These are phyloP conservation scores for Blastobotrys buckinghamii DNA, from an alignment of 1,139 yeast genomes.

Conservation along the genomic window DNA sequence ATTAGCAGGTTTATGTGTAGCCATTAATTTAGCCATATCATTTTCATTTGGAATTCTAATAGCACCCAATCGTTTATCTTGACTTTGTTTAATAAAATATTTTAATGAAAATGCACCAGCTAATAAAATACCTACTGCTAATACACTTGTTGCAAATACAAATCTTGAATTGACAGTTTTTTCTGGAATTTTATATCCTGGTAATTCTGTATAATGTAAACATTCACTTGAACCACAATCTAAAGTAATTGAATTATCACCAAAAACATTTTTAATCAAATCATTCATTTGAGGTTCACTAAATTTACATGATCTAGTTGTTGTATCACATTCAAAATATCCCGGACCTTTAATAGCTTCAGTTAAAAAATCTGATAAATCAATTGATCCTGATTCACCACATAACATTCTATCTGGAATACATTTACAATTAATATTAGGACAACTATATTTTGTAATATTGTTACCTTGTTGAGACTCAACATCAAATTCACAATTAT, in stretches of 20 bases:
- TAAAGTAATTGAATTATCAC: slow-evolving; percentile 81
- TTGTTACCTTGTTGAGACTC: slow-evolving; percentile 48
- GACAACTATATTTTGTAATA: slow-evolving; percentile 72
- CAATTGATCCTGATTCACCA: slow-evolving; percentile 91
- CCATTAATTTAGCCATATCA: slow-evolving; percentile 33
- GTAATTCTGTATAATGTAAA: slow-evolving; percentile 83
- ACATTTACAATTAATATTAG: slow-evolving; percentile 73
- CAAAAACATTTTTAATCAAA: slow-evolving; percentile 81
- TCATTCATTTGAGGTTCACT: slow-evolving; percentile 97
- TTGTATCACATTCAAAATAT: slow-evolving; percentile 73
- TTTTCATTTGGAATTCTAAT: slow-evolving; percentile 35
- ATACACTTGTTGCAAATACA: slow-evolving; percentile 45
- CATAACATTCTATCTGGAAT: slow-evolving; percentile 90
- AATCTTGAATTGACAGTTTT: slow-evolving; percentile 48
- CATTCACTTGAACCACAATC: slow-evolving; percentile 86
- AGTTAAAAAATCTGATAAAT: slow-evolving; percentile 84
- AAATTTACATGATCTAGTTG: slow-evolving; percentile 58
- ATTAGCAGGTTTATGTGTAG: slow-evolving; percentile 64
- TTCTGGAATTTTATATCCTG: slow-evolving; percentile 71
- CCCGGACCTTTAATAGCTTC: slow-evolving; percentile 94
- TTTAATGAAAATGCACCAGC: slow-evolving; percentile 41
- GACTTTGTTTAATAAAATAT: slow-evolving; percentile 25
- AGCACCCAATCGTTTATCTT: slow-evolving; percentile 20
- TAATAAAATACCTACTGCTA: slow-evolving; percentile 38
- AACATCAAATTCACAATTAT: slow-evolving; percentile 61